phyloP scores from a whole-genome alignment of 23 red algal species.

The Gracilaria domingensis region DNA sequence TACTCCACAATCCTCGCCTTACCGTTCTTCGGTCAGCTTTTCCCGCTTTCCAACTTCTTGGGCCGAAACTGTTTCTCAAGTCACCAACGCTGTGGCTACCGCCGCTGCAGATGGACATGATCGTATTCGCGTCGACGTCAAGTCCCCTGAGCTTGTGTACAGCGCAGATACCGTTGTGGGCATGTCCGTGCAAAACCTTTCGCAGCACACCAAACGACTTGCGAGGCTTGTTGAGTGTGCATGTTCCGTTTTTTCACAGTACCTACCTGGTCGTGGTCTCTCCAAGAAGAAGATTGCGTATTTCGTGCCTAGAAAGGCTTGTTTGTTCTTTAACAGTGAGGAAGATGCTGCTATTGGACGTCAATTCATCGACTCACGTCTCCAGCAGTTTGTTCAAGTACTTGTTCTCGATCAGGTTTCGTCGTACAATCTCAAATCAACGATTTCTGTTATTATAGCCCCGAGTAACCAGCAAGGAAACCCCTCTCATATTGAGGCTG shows the following conservation, averaged over 20 bases:
- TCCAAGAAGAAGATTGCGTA: not conserved
- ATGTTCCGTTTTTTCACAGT: constrained; percentile 1
- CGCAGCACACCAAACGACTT: not conserved
- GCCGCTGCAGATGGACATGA: constrained; percentile 58
- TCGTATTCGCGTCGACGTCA: constrained; percentile 66
- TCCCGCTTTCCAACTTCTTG: constrained; percentile 70
- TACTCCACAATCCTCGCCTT: not conserved
- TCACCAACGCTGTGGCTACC: constrained; percentile 19
- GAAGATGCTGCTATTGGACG: constrained; percentile 28
- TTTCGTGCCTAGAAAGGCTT: not conserved
- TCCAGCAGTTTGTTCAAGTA: constrained; percentile 11
- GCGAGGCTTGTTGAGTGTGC: constrained; percentile 42
- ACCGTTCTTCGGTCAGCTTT: constrained; percentile 17
- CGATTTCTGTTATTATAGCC: constrained; percentile 49
- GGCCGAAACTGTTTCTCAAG: constrained; percentile 30
- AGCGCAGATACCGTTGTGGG: not conserved
- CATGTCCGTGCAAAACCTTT: not conserved
- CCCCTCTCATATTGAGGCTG: constrained; percentile 58
- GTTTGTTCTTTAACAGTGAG: constrained; percentile 36
- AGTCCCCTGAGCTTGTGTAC: constrained; percentile 41
- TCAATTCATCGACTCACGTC: not conserved
- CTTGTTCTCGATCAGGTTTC: constrained; percentile 21
- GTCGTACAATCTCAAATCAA: constrained; percentile 17
- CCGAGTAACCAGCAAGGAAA: constrained; percentile 54
- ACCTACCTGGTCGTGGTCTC: not conserved